A percentile compares a stretch with the other conserved stretches of the same genome.
Evolutionary conservation across 768 basidiomycete genomes (phyloP).

Genomic region (Pluteus cervinus): DNA sequence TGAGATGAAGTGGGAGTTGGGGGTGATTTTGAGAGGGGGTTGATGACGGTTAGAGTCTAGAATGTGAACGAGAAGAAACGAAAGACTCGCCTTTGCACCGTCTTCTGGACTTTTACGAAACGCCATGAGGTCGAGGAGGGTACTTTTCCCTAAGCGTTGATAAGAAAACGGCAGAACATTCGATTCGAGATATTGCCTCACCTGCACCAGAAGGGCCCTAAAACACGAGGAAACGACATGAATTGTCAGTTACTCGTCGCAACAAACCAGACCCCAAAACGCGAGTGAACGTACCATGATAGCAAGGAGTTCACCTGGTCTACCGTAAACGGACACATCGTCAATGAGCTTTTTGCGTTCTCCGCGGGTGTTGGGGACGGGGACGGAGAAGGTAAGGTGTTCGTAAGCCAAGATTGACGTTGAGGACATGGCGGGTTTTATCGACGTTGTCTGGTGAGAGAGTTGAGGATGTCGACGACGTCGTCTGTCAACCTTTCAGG

Average conservation of each 20-base stretch:
- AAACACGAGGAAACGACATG: background rate
- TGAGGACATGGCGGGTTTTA: no score
- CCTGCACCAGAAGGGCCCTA: conserved; percentile 43
- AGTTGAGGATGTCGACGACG: no score
- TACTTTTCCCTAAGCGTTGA: conserved; percentile 31
- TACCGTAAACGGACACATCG: conserved; percentile 32
- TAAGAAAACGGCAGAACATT: background rate
- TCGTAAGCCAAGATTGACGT: no score
- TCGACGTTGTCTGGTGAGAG: no score
- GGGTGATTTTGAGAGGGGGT: no score
- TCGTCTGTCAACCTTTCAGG: no score
- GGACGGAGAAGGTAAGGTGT: no score
- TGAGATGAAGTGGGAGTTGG: no score
- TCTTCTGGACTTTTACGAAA: conserved; percentile 26
- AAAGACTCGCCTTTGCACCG: conserved; percentile 23
- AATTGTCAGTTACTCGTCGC: conserved; percentile 3
- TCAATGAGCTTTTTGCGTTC: conserved; percentile 27
- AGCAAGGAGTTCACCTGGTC: conserved; percentile 34
- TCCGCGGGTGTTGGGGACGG: no score
- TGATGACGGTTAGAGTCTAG: no score
- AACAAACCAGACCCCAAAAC: background rate
- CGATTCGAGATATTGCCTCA: conserved; percentile 9
- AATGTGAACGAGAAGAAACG: background rate
- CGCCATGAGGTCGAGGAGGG: conserved; percentile 39
- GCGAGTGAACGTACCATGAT: conserved; percentile 28